These are phyloP conservation scores for Thamnidium elegans DNA, from an alignment of 192 early-diverging fungal genomes.

Conservation along the genomic window DNA sequence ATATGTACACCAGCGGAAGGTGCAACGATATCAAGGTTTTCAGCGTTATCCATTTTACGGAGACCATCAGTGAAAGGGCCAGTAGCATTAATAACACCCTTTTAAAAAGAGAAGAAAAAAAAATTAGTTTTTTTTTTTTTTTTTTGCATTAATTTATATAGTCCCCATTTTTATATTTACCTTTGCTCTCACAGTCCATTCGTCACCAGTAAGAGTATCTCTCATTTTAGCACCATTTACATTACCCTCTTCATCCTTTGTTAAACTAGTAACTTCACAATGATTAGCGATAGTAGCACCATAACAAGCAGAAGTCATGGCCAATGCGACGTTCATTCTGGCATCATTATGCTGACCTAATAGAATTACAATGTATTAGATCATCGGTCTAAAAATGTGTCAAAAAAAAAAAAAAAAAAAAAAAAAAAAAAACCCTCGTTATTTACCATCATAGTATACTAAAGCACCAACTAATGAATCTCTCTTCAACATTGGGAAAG, in stretches of 20 bases:
- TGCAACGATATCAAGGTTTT: constrained; percentile 81
- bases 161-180: no score
- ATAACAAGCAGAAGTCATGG: constrained; percentile 84
- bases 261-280: constrained; percentile 78
- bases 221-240: constrained; percentile 79
- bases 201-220: constrained; percentile 83
- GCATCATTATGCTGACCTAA: constrained; percentile 94
- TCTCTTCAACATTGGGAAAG: constrained; percentile 92
- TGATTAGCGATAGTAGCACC: constrained; percentile 94
- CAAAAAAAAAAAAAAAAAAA: constrained; percentile 1
- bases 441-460: constrained; percentile 92
- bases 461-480: constrained; percentile 89
- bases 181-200: constrained; percentile 83
- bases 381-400: not conserved
- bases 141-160: not conserved
- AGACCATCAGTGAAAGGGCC: constrained; percentile 80
- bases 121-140: not conserved
- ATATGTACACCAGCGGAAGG: constrained; percentile 93
- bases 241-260: constrained; percentile 63
- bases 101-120: constrained; percentile 4
- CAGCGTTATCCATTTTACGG: constrained; percentile 83
- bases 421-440: no score
- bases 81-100: constrained; percentile 90
- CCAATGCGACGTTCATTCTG: constrained; percentile 93
- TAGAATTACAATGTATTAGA: not conserved